Evolutionary conservation across 345 rosid species (phyloP), one percentile per base, ranked within the genome.

Genomic region (Schrenkiella parvula): DNA sequence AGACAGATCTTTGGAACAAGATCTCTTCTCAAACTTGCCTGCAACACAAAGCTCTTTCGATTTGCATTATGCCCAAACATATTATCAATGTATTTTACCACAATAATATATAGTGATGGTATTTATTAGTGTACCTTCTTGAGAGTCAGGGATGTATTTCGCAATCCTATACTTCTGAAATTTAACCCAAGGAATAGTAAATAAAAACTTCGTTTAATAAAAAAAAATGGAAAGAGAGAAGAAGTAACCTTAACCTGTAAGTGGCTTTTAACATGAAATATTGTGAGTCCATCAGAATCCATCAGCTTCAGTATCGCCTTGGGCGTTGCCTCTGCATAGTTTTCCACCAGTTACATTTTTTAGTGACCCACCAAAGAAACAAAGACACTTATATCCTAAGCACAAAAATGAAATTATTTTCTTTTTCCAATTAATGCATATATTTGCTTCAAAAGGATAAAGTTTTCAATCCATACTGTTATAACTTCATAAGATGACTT

Each of bases 181-280:
- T 18, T 56, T 46, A 32, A 57, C 55, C 13, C 34, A 70, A 55
- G 4, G 18, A 23, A 3, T n/a, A 35, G 56, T 64, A 26, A 62
- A 50, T 19, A 43, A 25, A 34, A 43, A 22, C 4, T 60, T 41
- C 47, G 42, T 21, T 41, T 7, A 15, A 22, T 50, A 42, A 22
- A 41, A 19, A 25, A 46, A 39, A 29, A 17, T 0, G 14, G 2
- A 18, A 18, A 43, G 1, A 53, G 28, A 60, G 41, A 41, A 59
- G 64, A 60, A 44, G 44, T 62, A 18, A 61, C 19, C 7, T 21
- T 62, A 43, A 90, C 93, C 91, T 93, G 98, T 86, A 95, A 78
- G 70, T 91, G 99, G 78, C 99, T 91, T 83, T 95, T 95, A 4
- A 95, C 92, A 82, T 95, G 99, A 73, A 89, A 95, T 66, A 95